A percentile compares a stretch with the other conserved stretches of the same genome.
These are phyloP conservation scores for Fusarium incarnatum DNA, from an alignment of 2,329 filamentous ascomycete species.

Conservation along the genomic window DNA sequence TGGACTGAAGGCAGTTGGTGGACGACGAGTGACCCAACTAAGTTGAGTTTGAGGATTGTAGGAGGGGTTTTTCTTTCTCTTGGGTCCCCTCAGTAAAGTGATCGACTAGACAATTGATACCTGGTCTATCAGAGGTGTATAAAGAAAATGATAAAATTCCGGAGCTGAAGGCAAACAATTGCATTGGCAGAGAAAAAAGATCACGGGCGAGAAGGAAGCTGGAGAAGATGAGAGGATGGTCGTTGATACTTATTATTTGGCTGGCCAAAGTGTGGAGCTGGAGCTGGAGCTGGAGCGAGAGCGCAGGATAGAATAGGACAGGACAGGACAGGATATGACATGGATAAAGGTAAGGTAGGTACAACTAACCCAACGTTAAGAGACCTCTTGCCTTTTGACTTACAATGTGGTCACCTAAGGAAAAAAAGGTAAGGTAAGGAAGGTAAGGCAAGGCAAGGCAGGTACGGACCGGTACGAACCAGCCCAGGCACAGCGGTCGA, in stretches of 20 bases:
- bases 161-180: slow-evolving; percentile 11
- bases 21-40: slow-evolving; percentile 27
- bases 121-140: not conserved
- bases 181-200: slow-evolving; percentile 29
- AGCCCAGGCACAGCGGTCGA: slow-evolving; percentile 28
- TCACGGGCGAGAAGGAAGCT: slow-evolving; percentile 39
- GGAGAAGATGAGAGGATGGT: slow-evolving; percentile 45
- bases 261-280: slow-evolving; percentile 46
- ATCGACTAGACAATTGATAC: slow-evolving; percentile 3
- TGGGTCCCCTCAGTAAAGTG: slow-evolving; percentile 3
- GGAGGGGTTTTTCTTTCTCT: slow-evolving; percentile 38
- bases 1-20: slow-evolving; percentile 26
- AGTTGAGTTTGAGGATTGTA: slow-evolving; percentile 29
- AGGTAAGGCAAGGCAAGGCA: slow-evolving; percentile 20
- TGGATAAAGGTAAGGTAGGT: slow-evolving; percentile 23
- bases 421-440: not conserved
- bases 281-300: slow-evolving; percentile 41
- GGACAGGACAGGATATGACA: slow-evolving; percentile 9
- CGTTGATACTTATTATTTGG: slow-evolving; percentile 49
- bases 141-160: slow-evolving; percentile 1
- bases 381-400: slow-evolving; percentile 9
- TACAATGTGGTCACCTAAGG: slow-evolving; percentile 20
- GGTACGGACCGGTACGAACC: slow-evolving; percentile 11
- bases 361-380: not conserved
- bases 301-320: not conserved